These are phyloP conservation scores for Aspergillus hancockii DNA, from an alignment of 495 filamentous ascomycete species.

Conservation along the genomic window DNA sequence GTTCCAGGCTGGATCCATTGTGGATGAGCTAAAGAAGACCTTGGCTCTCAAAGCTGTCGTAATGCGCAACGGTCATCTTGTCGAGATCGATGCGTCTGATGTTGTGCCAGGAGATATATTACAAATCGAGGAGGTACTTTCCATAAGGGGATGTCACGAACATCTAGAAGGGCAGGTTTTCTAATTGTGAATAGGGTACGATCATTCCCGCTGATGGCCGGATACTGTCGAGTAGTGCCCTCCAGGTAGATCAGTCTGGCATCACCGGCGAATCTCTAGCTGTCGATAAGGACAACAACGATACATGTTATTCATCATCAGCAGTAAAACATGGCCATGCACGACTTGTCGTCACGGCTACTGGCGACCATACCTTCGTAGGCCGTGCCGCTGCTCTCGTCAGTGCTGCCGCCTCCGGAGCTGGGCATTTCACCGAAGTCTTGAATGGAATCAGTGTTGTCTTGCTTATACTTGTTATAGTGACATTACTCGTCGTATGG, in stretches of 20 bases:
- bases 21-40: conserved; percentile 89
- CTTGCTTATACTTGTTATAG: conserved; percentile 76
- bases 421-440: conserved; percentile 87
- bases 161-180: not conserved
- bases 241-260: conserved; percentile 90
- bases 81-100: conserved; percentile 73
- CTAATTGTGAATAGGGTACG: conserved; percentile 56
- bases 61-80: conserved; percentile 70
- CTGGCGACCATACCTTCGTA: conserved; percentile 85
- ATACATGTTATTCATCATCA: conserved; percentile 80
- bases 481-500: conserved; percentile 82
- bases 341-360: conserved; percentile 76
- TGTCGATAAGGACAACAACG: conserved; percentile 80
- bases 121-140: conserved; percentile 71
- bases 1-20: conserved; percentile 86
- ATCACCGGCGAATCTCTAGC: conserved; percentile 93
- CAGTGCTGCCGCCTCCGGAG: conserved; percentile 65
- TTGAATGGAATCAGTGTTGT: conserved; percentile 76
- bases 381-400: conserved; percentile 86
- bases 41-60: conserved; percentile 84
- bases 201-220: conserved; percentile 89
- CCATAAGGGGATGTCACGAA: not conserved
- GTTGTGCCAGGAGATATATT: conserved; percentile 91
- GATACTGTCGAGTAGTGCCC: conserved; percentile 73
- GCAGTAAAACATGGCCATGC: conserved; percentile 87